Conservation (phyloP, 495 filamentous ascomycete species). For the Xylaria castorea region DNA sequence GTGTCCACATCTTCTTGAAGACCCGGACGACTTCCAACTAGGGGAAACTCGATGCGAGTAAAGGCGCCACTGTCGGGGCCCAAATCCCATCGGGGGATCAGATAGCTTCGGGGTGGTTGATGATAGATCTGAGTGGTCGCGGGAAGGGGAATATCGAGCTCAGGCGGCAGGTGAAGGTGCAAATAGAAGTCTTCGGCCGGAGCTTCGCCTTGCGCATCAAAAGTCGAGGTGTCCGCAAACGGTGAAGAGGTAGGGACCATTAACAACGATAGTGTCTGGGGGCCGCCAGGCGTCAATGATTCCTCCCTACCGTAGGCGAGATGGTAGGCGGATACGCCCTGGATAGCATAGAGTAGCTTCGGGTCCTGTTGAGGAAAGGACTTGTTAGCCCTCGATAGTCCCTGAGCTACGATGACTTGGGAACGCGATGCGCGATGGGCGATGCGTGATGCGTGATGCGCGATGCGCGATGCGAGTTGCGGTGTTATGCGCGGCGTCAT, state of each 20-base stretch:
- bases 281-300: constrained; percentile 79
- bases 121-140: constrained; percentile 96
- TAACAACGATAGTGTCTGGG: constrained; percentile 86
- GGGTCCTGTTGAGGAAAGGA: constrained; percentile 61
- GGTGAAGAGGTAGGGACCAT: constrained; percentile 90
- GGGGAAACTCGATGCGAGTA: constrained; percentile 86
- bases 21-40: constrained; percentile 68
- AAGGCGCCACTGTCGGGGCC: constrained; percentile 87
- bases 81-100: constrained; percentile 92
- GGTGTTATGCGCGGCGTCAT: background rate
- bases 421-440: constrained; percentile 26
- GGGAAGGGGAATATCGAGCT: constrained; percentile 87
- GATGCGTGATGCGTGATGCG: no score
- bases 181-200: constrained; percentile 94
- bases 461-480: constrained; percentile 28
- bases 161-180: constrained; percentile 90
- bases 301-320: constrained; percentile 86
- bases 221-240: constrained; percentile 65
- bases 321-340: constrained; percentile 84
- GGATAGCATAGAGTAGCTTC: constrained; percentile 81
- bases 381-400: background rate
- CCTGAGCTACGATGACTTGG: background rate
- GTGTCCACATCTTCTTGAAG: constrained; percentile 94
- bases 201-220: constrained; percentile 60
- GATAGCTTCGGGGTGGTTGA: constrained; percentile 84